Evolutionary conservation across 2,329 filamentous ascomycete genomes (phyloP).

Genomic region (Xylogone sp.): DNA sequence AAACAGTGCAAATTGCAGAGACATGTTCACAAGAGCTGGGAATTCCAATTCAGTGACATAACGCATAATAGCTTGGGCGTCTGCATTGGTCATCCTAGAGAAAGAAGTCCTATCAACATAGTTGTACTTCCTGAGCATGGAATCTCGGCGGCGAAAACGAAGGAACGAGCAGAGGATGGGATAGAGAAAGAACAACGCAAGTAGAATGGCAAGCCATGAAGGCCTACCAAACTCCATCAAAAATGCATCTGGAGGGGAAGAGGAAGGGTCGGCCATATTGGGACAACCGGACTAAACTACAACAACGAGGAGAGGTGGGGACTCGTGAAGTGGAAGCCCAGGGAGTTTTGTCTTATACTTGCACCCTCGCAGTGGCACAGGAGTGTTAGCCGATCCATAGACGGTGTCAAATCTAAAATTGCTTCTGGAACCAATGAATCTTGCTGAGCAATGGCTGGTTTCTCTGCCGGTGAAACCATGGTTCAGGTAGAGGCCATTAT

Average conservation of each 20-base stretch:
- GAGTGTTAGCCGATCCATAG: too few relatives aligned
- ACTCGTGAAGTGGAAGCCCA: too few relatives aligned
- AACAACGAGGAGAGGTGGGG: too few relatives aligned
- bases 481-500: too few relatives aligned
- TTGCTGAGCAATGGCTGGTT: too few relatives aligned
- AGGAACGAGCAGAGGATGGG: slow-evolving; percentile 22
- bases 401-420: too few relatives aligned
- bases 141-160: slow-evolving; percentile 34
- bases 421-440: too few relatives aligned
- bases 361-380: too few relatives aligned
- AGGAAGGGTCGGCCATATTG: not conserved
- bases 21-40: slow-evolving; percentile 45
- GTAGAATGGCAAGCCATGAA: slow-evolving; percentile 6
- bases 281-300: too few relatives aligned
- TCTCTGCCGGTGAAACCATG: too few relatives aligned
- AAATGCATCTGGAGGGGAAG: not conserved
- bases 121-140: slow-evolving; percentile 36
- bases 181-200: slow-evolving; percentile 8
- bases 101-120: slow-evolving; percentile 42
- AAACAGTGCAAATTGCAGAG: slow-evolving; percentile 56
- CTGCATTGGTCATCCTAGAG: slow-evolving; percentile 48
- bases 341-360: too few relatives aligned
- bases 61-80: slow-evolving; percentile 47
- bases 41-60: slow-evolving; percentile 49
- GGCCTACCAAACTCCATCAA: not conserved